A percentile compares a stretch with the other conserved stretches of the same genome.
Conservation (phyloP, 2,329 filamentous ascomycete genomes). For the Catunica adiposa region DNA sequence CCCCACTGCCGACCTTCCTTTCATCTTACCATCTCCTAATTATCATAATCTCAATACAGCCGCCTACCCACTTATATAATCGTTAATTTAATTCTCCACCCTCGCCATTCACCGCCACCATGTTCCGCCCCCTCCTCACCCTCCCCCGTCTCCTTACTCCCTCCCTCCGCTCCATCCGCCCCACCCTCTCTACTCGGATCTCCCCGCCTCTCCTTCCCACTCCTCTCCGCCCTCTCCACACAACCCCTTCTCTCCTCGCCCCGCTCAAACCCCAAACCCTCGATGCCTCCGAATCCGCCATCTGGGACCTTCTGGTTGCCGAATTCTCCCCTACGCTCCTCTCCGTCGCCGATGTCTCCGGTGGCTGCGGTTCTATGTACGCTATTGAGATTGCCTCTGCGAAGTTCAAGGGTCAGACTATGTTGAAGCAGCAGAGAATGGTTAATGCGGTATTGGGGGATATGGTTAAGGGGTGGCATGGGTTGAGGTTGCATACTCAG, state of each 20-base stretch:
- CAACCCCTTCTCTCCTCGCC: slow-evolving; percentile 3
- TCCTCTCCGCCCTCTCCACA: neutral
- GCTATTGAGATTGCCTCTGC: slow-evolving; percentile 60
- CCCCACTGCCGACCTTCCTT: neutral
- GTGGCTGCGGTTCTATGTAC: slow-evolving; percentile 79
- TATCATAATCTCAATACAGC: neutral
- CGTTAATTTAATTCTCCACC: neutral
- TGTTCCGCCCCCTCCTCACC: neutral
- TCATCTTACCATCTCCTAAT: neutral
- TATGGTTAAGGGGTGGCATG: slow-evolving; percentile 67
- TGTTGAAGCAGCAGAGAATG: slow-evolving; percentile 69
- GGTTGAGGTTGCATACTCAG: slow-evolving; percentile 62
- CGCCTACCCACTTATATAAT: neutral
- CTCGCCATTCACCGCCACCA: neutral
- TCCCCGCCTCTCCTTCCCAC: neutral
- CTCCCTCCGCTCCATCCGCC: neutral
- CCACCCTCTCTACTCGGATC: neutral
- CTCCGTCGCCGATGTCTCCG: slow-evolving; percentile 62
- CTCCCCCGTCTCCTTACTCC: neutral
- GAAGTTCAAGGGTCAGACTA: slow-evolving; percentile 50
- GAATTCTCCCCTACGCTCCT: slow-evolving; percentile 36
- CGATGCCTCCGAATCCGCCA: slow-evolving; percentile 38
- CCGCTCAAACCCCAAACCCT: slow-evolving; percentile 18
- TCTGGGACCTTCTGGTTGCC: slow-evolving; percentile 37
- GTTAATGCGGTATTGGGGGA: slow-evolving; percentile 61